A percentile compares a stretch with the other conserved stretches of the same genome.
phyloP scores from a whole-genome alignment of 1,284 basidiomycete species.

The Sanghuangporus baumii region DNA sequence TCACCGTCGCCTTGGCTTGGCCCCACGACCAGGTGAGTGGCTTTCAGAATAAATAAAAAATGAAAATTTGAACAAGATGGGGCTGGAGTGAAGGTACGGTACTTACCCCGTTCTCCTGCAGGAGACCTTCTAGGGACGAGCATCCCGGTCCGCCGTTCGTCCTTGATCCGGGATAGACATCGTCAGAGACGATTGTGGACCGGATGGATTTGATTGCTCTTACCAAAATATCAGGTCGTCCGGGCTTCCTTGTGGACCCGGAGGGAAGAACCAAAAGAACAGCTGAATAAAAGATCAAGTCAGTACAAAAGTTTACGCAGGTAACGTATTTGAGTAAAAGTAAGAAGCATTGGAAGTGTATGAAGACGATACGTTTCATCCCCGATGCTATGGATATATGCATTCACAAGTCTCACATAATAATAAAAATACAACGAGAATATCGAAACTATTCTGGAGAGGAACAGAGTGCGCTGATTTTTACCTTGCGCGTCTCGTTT shows the following conservation, averaged over 20 bases:
- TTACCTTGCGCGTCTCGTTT: constrained; percentile 63
- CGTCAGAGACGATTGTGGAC: not conserved
- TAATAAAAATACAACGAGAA: too few relatives aligned
- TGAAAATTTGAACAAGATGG: not conserved
- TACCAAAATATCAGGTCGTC: constrained; percentile 75
- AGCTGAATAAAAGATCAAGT: constrained; percentile 36
- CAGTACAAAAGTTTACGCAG: too few relatives aligned
- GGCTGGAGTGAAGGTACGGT: not conserved
- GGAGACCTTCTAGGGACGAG: constrained; percentile 69
- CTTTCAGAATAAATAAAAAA: constrained; percentile 30
- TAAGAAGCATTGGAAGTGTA: too few relatives aligned
- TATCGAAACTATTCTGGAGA: too few relatives aligned
- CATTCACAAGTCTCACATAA: constrained; percentile 2
- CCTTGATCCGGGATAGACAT: constrained; percentile 30
- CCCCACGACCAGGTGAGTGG: constrained; percentile 66
- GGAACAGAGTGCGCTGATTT: not conserved
- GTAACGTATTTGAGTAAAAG: too few relatives aligned
- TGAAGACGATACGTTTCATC: too few relatives aligned
- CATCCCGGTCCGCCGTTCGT: constrained; percentile 54
- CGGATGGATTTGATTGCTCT: not conserved
- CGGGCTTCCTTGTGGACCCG: constrained; percentile 60
- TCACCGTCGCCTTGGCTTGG: constrained; percentile 57
- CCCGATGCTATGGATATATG: not conserved
- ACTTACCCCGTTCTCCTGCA: constrained; percentile 81
- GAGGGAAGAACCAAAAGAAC: constrained; percentile 87